Evolutionary conservation across 1,284 basidiomycete genomes (phyloP).

Genomic region (Apiotrichum akiyoshidainum): DNA sequence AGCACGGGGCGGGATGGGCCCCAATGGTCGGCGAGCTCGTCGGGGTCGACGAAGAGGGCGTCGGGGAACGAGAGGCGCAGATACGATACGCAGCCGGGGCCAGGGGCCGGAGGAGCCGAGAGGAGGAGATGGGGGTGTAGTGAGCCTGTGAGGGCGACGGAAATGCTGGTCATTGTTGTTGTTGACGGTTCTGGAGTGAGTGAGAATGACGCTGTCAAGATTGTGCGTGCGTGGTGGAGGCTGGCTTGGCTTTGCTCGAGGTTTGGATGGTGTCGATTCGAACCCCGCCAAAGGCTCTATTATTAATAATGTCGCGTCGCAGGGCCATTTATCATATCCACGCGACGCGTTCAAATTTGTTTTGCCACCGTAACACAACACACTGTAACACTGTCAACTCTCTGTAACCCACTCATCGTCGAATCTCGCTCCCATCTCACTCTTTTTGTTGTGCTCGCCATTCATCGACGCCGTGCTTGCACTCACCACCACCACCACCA

Average conservation of each 20-base stretch:
- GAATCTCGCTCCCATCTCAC: too few species aligned
- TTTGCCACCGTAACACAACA: background rate
- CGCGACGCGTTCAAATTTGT: background rate
- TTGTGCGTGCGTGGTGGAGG: too few species aligned
- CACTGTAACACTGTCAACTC: too few species aligned
- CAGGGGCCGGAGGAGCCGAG: background rate
- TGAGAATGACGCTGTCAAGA: background rate
- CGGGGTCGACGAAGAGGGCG: slow-evolving; percentile 35
- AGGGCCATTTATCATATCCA: background rate
- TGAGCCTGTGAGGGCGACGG: slow-evolving; percentile 7
- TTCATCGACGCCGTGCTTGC: too few species aligned
- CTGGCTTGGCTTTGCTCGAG: too few species aligned
- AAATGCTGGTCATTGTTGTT: slow-evolving; percentile 7
- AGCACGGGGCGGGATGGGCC: background rate
- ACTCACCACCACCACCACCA: too few species aligned
- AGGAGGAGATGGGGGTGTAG: slow-evolving; percentile 13
- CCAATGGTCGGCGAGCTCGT: slow-evolving; percentile 27
- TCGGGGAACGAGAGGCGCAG: slow-evolving; percentile 35
- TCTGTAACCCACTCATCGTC: too few species aligned
- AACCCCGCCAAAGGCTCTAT: too few species aligned
- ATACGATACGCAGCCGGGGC: slow-evolving; percentile 3
- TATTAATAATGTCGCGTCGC: too few species aligned
- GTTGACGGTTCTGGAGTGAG: background rate
- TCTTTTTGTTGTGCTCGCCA: too few species aligned
- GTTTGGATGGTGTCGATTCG: too few species aligned